Evolutionary conservation across 495 filamentous ascomycete genomes (phyloP).

Genomic region (Cercophora samala): DNA sequence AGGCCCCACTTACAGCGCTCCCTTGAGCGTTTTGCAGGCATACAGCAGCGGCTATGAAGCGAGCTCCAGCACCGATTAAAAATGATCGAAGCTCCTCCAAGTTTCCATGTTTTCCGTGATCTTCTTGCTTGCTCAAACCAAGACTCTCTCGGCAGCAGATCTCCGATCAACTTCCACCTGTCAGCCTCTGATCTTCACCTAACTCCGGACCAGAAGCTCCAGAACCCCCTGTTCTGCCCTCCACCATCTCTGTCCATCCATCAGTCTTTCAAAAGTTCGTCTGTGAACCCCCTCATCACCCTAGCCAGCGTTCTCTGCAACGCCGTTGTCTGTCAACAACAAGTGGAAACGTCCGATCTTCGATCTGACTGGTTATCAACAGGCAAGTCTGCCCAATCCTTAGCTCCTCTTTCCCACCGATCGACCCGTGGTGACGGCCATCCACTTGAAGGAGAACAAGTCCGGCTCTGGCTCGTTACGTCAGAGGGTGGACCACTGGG

Average conservation of each 20-base stretch:
- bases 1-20: conserved; percentile 17
- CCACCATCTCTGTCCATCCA: neutral
- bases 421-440: neutral
- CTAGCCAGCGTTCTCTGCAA: neutral
- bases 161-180: conserved; percentile 8
- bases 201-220: neutral
- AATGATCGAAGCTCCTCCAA: conserved; percentile 23
- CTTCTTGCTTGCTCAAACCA: conserved; percentile 15
- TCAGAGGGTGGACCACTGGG: neutral
- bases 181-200: neutral
- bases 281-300: neutral
- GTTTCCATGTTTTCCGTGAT: conserved; percentile 23
- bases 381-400: neutral
- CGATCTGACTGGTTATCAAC: neutral
- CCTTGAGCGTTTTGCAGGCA: conserved; percentile 18
- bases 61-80: conserved; percentile 12
- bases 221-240: no score
- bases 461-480: neutral
- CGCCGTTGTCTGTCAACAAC: neutral
- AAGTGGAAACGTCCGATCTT: neutral
- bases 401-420: neutral
- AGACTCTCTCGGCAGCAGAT: conserved; percentile 2
- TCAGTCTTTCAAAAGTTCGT: neutral
- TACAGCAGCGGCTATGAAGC: conserved; percentile 7
- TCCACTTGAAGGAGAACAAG: neutral